phyloP scores from a whole-genome alignment of 805 yeast species.

The Sungouiella blattae region DNA sequence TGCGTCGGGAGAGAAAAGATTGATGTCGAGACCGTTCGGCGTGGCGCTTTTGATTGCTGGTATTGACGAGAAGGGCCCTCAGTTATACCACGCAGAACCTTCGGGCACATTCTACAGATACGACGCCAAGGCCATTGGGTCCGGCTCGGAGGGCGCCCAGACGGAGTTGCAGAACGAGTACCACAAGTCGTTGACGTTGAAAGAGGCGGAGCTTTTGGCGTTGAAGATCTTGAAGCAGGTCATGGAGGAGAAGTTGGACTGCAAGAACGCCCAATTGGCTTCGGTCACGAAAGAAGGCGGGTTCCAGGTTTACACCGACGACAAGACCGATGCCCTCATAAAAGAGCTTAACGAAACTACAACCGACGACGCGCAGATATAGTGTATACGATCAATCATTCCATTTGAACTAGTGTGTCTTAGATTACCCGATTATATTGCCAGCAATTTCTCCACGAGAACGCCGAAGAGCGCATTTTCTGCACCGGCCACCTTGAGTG shows the following conservation, averaged over 20 bases:
- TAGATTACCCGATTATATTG: background rate
- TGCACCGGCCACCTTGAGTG: slow-evolving; percentile 8
- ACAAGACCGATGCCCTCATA: slow-evolving; percentile 78
- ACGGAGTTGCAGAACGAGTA: slow-evolving; percentile 95
- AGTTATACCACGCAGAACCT: slow-evolving; percentile 97
- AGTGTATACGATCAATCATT: too few relatives aligned
- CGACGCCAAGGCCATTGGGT: slow-evolving; percentile 98
- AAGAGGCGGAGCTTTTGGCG: slow-evolving; percentile 88
- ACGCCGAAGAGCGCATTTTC: slow-evolving; percentile 11
- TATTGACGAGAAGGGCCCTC: slow-evolving; percentile 92
- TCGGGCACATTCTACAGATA: slow-evolving; percentile 97
- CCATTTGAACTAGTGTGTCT: too few relatives aligned
- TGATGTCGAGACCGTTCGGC: slow-evolving; percentile 98
- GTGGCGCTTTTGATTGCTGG: slow-evolving; percentile 97
- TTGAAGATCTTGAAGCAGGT: slow-evolving; percentile 92
- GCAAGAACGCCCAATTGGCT: slow-evolving; percentile 92
- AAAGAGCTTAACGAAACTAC: slow-evolving; percentile 62
- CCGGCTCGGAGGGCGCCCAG: slow-evolving; percentile 99
- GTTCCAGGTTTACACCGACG: slow-evolving; percentile 79
- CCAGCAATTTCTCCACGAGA: slow-evolving; percentile 10
- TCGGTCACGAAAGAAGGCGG: slow-evolving; percentile 85
- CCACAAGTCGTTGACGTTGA: slow-evolving; percentile 84
- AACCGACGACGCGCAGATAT: slow-evolving; percentile 11
- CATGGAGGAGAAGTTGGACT: slow-evolving; percentile 97
- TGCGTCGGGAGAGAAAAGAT: slow-evolving; percentile 89